Evolutionary conservation across 2,329 filamentous ascomycete species (phyloP).

Genomic region (Madurella mycetomatis): DNA sequence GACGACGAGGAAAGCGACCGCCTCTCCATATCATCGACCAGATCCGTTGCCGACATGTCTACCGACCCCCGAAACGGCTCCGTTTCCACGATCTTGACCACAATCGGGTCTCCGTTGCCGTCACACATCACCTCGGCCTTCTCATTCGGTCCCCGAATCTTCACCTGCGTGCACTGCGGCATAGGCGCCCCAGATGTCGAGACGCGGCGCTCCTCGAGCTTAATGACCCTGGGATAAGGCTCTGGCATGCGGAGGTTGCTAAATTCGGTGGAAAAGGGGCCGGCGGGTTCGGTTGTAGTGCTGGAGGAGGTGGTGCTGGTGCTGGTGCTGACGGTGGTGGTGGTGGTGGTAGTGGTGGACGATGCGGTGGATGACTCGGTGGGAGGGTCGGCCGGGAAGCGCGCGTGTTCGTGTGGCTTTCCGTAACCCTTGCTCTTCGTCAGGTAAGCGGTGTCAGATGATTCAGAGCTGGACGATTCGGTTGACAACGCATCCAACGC

Average conservation of each 20-base stretch:
- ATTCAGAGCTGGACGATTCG: no score
- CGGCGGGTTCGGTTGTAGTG: conserved; percentile 17
- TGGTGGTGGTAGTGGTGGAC: background rate
- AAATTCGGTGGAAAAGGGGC: conserved; percentile 17
- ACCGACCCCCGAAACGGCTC: conserved; percentile 17
- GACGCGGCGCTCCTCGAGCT: conserved; percentile 51
- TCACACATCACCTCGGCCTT: conserved; percentile 35
- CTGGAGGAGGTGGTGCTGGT: background rate
- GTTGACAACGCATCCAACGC: no score
- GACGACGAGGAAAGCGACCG: background rate
- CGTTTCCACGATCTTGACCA: conserved; percentile 43
- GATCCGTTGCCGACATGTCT: conserved; percentile 1
- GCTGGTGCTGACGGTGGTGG: background rate
- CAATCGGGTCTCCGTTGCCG: conserved; percentile 36
- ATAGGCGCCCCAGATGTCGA: conserved; percentile 27
- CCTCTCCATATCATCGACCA: conserved; percentile 2
- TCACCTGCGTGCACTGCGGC: conserved; percentile 47
- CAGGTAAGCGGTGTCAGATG: no score
- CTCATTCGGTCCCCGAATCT: conserved; percentile 38
- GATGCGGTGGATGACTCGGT: background rate
- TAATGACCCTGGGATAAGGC: conserved; percentile 49
- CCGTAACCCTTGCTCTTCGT: no score
- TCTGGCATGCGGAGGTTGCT: conserved; percentile 25
- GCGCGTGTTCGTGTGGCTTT: no score
- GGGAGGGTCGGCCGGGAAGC: background rate